A percentile compares a stretch with the other conserved stretches of the same genome.
phyloP scores from a whole-genome alignment of 148 eudicot genomes.

The Heliosperma pusillum region DNA sequence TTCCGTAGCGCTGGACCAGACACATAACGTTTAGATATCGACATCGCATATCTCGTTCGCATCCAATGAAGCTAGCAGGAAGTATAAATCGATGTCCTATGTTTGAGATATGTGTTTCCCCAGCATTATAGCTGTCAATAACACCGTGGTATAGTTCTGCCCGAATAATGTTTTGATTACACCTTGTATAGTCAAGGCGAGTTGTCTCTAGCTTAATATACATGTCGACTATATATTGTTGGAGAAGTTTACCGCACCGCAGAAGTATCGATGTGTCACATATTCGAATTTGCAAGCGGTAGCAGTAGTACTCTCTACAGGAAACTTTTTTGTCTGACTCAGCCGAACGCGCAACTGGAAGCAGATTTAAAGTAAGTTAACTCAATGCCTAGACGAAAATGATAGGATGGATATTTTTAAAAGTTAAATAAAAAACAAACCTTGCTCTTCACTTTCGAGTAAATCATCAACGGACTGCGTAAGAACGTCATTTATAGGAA shows the following conservation, averaged over 20 bases:
- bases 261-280: background rate
- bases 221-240: slow-evolving; percentile 2
- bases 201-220: slow-evolving; percentile 10
- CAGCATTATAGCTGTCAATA: background rate
- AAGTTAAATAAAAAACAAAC: too few relatives aligned
- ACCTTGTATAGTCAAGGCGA: background rate
- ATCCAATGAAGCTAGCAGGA: background rate
- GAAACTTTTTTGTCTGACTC: too few relatives aligned
- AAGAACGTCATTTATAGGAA: too few relatives aligned
- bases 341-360: too few relatives aligned
- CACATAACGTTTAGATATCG: slow-evolving; percentile 14
- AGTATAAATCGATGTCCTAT: background rate
- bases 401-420: too few relatives aligned
- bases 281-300: background rate
- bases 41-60: too few relatives aligned
- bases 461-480: too few relatives aligned
- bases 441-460: too few relatives aligned
- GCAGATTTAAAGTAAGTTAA: too few relatives aligned
- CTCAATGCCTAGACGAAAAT: too few relatives aligned
- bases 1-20: slow-evolving; percentile 5
- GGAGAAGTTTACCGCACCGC: background rate
- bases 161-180: background rate
- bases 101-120: background rate
- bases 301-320: background rate
- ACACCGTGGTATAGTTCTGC: background rate